phyloP scores from a whole-genome alignment of 345 rosid genomes.

The Acer campestre region DNA sequence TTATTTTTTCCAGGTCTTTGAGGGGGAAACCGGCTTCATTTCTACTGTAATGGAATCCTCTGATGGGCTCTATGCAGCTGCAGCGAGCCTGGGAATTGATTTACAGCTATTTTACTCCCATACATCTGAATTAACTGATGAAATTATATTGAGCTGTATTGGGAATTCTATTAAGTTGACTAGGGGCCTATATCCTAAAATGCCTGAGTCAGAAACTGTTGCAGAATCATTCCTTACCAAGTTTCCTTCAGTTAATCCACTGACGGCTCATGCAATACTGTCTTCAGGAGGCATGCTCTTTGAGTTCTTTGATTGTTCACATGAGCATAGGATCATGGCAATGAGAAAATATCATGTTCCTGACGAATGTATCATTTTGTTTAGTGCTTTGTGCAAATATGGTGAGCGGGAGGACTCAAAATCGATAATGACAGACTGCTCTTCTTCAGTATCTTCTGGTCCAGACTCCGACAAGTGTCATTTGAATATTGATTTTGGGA shows the following conservation, averaged over 20 bases:
- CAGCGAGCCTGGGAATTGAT: conserved; percentile 87
- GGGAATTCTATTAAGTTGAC: conserved; percentile 43
- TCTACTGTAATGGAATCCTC: conserved; percentile 69
- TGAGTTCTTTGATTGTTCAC: conserved; percentile 69
- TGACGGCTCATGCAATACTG: conserved; percentile 80
- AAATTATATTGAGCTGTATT: conserved; percentile 69
- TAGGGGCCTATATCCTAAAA: conserved; percentile 51
- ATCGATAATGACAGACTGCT: conserved; percentile 89
- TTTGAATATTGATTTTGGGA: conserved; percentile 42
- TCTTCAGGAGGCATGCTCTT: conserved; percentile 60
- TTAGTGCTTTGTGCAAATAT: conserved; percentile 65
- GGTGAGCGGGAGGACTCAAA: conserved; percentile 92
- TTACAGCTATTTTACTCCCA: conserved; percentile 83
- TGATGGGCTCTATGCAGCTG: conserved; percentile 86
- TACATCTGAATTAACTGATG: conserved; percentile 73
- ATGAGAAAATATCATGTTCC: conserved; percentile 61
- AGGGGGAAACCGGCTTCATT: conserved; percentile 60
- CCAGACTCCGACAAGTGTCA: conserved; percentile 58
- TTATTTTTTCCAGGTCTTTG: conserved; percentile 53
- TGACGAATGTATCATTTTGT: conserved; percentile 68
- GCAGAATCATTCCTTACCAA: conserved; percentile 89
- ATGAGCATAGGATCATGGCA: conserved; percentile 51
- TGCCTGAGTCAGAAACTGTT: conserved; percentile 86
- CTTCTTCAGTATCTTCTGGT: conserved; percentile 86
- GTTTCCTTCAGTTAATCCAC: conserved; percentile 88